Evolutionary conservation across 495 filamentous ascomycete genomes (phyloP), one percentile per base, ranked within the genome.

Genomic region (Aspergillus conjunctus): DNA sequence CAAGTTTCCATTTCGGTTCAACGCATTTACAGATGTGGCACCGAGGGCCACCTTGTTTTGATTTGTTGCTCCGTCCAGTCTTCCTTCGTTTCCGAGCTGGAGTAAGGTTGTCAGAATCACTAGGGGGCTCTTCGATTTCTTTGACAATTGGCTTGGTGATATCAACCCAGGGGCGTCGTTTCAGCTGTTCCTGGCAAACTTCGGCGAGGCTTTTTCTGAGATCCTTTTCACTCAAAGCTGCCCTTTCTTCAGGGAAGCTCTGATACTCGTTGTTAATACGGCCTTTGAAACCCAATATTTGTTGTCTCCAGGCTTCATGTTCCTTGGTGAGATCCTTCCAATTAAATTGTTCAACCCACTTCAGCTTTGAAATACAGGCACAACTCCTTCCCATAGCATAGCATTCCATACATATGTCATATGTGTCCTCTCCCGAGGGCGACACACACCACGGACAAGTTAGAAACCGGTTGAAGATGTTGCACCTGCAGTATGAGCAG

Each of bases 381-480:
- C 94, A 98, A 62, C 91, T 95, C 51, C 94, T 86, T 34, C 94
- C 94, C 85, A 97, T 93, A 15, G 85, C 87, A 64, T 93, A 98
- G 70, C 94, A 98, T 45, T 98, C 93, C 87, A 98, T 91, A 70
- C 94, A 98, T 12, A 98, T 83, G 67, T 98, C 94, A 68, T 97
- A 98, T 0, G 88, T 85, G 59, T 93, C 88, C 52, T 91, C 83
- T 5, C 84, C 85, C 52, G 78, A 77, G 32, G 79, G 76, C 34
- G 73, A 62, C 31, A 88, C 80, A 68, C 94, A 98, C 39, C 82
- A 82, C 37, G 89, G 87, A 72, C 94, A 98, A 4, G 92, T 95
- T 33, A 98, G 77, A 67, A 98, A 98, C 7, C 93, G 87, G 71
- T 98, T 98, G 80, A 97, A 97, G 51, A 98, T 94, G 65, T 97